Evolutionary conservation across 2,329 filamentous ascomycete species (phyloP).

Genomic region (Cladophialophora yegresii): DNA sequence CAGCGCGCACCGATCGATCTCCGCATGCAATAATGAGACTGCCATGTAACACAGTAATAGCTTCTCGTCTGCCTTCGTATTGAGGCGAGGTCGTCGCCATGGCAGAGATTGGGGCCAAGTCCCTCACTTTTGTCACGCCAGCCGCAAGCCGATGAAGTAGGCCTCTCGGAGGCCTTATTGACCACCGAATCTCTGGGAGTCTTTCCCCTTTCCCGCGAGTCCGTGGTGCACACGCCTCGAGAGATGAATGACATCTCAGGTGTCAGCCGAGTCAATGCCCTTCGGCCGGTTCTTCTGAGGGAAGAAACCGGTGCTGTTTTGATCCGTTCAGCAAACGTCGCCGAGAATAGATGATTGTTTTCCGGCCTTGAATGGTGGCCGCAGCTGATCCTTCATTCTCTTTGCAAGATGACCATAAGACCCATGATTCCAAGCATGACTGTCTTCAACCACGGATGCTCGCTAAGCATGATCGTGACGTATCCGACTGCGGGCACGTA

Average conservation of each 20-base stretch:
- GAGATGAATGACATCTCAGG: background rate
- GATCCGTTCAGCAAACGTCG: background rate
- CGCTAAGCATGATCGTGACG: conserved; percentile 91
- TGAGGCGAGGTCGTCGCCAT: background rate
- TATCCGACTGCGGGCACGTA: conserved; percentile 96
- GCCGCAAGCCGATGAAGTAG: background rate
- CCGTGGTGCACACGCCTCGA: background rate
- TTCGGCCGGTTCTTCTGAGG: background rate
- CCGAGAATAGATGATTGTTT: background rate
- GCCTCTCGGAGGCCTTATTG: background rate
- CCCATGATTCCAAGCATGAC: conserved; percentile 95
- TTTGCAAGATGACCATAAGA: conserved; percentile 84
- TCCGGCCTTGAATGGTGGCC: background rate
- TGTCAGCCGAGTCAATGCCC: background rate
- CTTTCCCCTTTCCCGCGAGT: background rate
- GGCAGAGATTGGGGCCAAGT: background rate
- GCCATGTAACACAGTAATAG: background rate
- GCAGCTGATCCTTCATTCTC: conserved; percentile 62
- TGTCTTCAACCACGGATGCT: conserved; percentile 96
- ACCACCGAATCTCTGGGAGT: background rate
- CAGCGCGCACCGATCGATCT: background rate
- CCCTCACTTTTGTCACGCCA: background rate
- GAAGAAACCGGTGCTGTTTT: background rate
- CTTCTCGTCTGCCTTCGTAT: background rate
- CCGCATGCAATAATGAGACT: background rate